Base-by-base conservation (phyloP, 805 yeast species). In the Saccharomycopsis sp. region DNA sequence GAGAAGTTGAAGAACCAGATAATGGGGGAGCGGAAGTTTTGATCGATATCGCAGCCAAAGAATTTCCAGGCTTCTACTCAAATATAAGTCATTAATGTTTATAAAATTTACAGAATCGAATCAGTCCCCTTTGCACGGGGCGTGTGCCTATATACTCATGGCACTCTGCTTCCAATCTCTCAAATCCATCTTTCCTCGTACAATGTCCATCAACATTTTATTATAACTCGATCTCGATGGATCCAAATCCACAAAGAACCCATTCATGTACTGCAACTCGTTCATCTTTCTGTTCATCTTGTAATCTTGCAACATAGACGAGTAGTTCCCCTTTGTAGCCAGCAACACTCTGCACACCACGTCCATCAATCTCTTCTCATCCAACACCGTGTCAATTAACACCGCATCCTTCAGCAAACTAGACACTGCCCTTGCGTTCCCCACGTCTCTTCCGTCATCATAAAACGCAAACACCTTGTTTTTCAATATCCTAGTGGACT, bases 221-320 rank as follows among this genome's bases (percentile, higher is more conserved):
- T 46, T 46, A 8, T 10, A 13, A 3, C 39, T 36, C 13, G 45
- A 63, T 35, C 67, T 59, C 43, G 63, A 60, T 22, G 58, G 50
- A 1, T 84, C 94, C 39, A 76, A 59, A 5, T 53, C 55, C 1
- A 71, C 78, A 9, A 88, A 67, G 53, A 76, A 85, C 1, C 96
- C 96, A 55, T 88, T 92, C 45, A 89, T 78, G 55, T 72, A 81
- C 46, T 79, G 82, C 16, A 89, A 73, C 55, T 89, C 98, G 0
- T 92, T 83, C 12, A 65, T 68, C 50, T 73, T 69, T 44, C 71
- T 44, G 47, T 63, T 60, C 9, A 64, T 37, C 2, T 56, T 65
- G 18, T 21, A 38, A 52, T 89, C 97, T 44, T 67, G 69, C 53
- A 71, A 59, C 71, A 67, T 68, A 1, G 71, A 66, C 9, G 68